phyloP scores from a whole-genome alignment of 2,329 filamentous ascomycete genomes.

The Colletotrichum incanum region DNA sequence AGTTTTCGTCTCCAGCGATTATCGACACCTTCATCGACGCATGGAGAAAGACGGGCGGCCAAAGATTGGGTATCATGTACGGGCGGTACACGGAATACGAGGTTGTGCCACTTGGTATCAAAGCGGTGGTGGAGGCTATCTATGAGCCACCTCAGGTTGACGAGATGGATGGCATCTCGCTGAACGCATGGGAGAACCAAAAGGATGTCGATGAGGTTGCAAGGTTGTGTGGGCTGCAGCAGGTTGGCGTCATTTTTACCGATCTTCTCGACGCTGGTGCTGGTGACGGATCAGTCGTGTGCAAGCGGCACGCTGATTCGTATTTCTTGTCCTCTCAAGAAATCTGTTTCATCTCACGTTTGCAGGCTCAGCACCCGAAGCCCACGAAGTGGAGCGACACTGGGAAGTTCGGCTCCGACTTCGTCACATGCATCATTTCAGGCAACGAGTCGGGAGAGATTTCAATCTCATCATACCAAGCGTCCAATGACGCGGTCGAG shows the following conservation, averaged over 20 bases:
- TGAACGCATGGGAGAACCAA: constrained; percentile 89
- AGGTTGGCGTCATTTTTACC: constrained; percentile 94
- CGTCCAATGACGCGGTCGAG: constrained; percentile 94
- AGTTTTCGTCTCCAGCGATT: constrained; percentile 88
- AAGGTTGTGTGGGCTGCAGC: constrained; percentile 85
- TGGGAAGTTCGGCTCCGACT: constrained; percentile 93
- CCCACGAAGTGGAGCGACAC: constrained; percentile 97
- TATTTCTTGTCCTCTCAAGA: constrained; percentile 95
- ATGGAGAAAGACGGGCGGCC: constrained; percentile 88
- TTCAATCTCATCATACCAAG: constrained; percentile 91
- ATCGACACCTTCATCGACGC: constrained; percentile 93
- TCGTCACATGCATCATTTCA: constrained; percentile 96
- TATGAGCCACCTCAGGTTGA: constrained; percentile 95
- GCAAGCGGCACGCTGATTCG: constrained; percentile 95
- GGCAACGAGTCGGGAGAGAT: constrained; percentile 93
- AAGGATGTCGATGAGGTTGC: constrained; percentile 86
- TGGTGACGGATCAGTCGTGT: constrained; percentile 89
- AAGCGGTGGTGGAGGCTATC: constrained; percentile 96
- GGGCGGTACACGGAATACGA: constrained; percentile 92
- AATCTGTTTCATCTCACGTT: constrained; percentile 87
- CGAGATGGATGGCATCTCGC: constrained; percentile 89
- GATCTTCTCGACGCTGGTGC: constrained; percentile 88
- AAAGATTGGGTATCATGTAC: constrained; percentile 92
- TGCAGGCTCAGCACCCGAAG: constrained; percentile 91
- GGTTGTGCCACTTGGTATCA: constrained; percentile 93